Evolutionary conservation across 495 filamentous ascomycete species (phyloP), one percentile per base, ranked within the genome.

Genomic region (Massariosphaeria phaeospora): DNA sequence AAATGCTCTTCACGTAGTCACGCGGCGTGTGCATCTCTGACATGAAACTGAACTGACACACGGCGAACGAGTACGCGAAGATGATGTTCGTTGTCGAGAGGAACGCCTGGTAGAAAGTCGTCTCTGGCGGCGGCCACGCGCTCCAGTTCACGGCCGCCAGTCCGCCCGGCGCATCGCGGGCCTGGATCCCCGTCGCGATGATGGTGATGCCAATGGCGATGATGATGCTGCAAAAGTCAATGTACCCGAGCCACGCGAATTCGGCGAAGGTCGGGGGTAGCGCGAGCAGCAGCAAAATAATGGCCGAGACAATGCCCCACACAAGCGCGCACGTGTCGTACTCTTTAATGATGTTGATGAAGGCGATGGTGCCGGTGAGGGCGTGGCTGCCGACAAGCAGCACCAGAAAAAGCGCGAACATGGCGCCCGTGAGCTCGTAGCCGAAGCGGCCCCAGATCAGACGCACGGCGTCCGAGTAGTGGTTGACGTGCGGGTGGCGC

Each of bases 41-140:
- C 64, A 90, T 86, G 66, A 91, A 83, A 55, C 76, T 80, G 73
- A 91, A 87, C 72, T 88, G 84, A 61, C 84, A 79, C 65, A 86
- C 73, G 73, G 87, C 77, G 59, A 84, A 73, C 72, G 84, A 75
- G 70, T 82, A 84, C 27, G 86, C 84, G 59, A 91, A 88, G 47
- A 87, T 78, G 46, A 89, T 85, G 70, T 88, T 88, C 46, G 78
- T 80, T 27, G 86, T 46, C 74, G n/a, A 79, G 81, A 48, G 84
- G 74, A 66, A 89, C 12, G 65, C 25, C 39, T 67, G 35, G 30
- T 55, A 54, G n/a, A 68, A 61, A 24, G 45, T 63, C 13, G 48
- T 44, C 2, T 50, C 35, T 21, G 46, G 47, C 10, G 57, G 57
- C 8, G 52, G 52, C 46, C 13, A 57, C 31, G 18, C 64, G 41